These are phyloP conservation scores for Gypsophila paniculata DNA, from an alignment of 179 eudicot genomes.

Conservation along the genomic window DNA sequence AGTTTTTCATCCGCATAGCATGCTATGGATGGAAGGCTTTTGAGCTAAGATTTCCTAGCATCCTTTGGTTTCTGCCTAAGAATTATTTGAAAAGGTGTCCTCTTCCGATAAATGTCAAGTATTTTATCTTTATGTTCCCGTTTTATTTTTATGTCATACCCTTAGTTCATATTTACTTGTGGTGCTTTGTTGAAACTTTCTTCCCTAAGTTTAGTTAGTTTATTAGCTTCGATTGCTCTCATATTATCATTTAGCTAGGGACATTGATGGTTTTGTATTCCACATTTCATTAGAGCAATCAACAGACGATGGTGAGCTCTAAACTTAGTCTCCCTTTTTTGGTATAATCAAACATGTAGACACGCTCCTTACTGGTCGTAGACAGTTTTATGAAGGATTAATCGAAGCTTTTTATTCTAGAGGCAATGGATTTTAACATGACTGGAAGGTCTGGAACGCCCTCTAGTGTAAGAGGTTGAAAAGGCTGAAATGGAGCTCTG, in stretches of 20 bases:
- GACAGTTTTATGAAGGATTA: too few species aligned
- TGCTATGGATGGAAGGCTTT: background rate
- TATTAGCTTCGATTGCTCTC: too few species aligned
- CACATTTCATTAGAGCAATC: too few species aligned
- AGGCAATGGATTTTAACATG: background rate
- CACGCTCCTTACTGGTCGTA: too few species aligned
- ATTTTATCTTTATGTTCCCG: background rate
- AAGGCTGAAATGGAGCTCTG: background rate
- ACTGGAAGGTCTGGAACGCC: background rate
- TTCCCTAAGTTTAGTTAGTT: background rate
- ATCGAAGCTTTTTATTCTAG: background rate
- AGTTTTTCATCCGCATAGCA: slow-evolving; percentile 5
- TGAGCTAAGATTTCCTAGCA: background rate
- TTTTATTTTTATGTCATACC: background rate
- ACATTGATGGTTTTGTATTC: too few species aligned
- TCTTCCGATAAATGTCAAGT: background rate
- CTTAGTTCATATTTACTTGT: background rate
- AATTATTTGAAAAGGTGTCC: background rate
- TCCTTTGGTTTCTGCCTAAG: background rate
- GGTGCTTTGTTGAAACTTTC: background rate
- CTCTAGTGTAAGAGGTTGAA: background rate
- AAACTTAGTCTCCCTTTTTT: too few species aligned
- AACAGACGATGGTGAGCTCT: too few species aligned
- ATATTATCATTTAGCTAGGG: too few species aligned
- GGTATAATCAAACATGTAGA: too few species aligned